Evolutionary conservation across 148 eudicot species (phyloP), one percentile per base, ranked within the genome.

Genomic region (Linanthus parryae): DNA sequence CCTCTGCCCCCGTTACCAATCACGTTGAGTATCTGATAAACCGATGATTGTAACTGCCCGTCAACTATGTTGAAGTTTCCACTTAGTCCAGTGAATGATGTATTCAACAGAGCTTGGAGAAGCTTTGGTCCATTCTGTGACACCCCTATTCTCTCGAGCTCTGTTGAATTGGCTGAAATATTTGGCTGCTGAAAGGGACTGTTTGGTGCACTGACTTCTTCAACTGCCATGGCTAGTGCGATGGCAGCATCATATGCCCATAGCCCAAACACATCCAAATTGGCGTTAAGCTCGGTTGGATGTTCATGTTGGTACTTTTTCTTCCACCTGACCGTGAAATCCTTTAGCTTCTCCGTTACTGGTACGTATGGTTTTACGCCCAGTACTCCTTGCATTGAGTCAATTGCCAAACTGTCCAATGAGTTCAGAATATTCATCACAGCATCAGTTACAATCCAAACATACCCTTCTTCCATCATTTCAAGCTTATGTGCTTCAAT

Each of bases 361-460:
- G 52, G 52, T 2, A 27, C 5, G 20, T 48, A 48, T 26, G 35
- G 16, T 8, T 27, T 48, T 6, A 48, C 33, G 7, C 52, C 52
- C 18, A 48, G 7, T 19, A 48, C 52, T 12, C 52, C 52, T 28
- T 48, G 52, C 52, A 48, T 48, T 48, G 52, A 48, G 16, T 19
- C 29, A 14, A 48, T 48, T 9, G 29, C 52, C 6, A 14, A 26
- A 27, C 11, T 11, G 18, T n/a, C 41, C 10, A 71, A 51, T 24
- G 63, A 49, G 33, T 19, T 40, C 23, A 71, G 11, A 36, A 61
- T 42, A 35, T 37, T 61, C 5, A 62, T 46, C 9, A 71, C 19
- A 14, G 36, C 44, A 45, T 45, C 57, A 12, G 75, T 43, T 12
- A 71, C 56, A 18, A 71, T 37, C 75, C 75, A 71, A 1, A 63